These are phyloP conservation scores for Cylindrodendrum hubeiense DNA, from an alignment of 2,329 filamentous ascomycete species.

Conservation along the genomic window DNA sequence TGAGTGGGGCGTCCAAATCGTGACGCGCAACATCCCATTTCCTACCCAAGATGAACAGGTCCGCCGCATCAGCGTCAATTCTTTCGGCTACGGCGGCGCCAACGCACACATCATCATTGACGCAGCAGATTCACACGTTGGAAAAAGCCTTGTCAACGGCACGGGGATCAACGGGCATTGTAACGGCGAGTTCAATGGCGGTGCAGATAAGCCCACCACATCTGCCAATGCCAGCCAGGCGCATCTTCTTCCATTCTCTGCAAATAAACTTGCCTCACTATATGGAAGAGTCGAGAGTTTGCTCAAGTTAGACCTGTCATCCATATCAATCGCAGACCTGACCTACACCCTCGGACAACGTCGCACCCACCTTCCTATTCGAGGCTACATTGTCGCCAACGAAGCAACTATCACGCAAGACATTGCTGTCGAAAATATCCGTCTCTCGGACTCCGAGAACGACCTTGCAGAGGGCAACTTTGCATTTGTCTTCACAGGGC, in stretches of 20 bases:
- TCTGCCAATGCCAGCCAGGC: neutral
- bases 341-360: constrained; percentile 13
- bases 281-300: neutral
- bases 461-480: neutral
- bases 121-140: neutral
- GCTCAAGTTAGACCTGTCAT: too few species aligned
- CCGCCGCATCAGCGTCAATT: constrained; percentile 34
- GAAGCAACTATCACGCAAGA: neutral
- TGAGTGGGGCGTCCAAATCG: too few species aligned
- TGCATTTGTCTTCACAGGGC: constrained; percentile 47
- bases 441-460: too few species aligned
- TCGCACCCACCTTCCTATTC: neutral
- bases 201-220: too few species aligned
- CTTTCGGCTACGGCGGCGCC: constrained; percentile 41
- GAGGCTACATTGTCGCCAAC: too few species aligned
- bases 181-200: constrained; percentile 10
- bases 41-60: constrained; percentile 11
- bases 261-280: too few species aligned
- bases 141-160: neutral
- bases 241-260: neutral
- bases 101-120: constrained; percentile 41
- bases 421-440: neutral
- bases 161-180: too few species aligned
- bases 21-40: constrained; percentile 19
- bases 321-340: too few species aligned